Evolutionary conservation across 164 flowering plant genomes (phyloP), one percentile per base, ranked within the genome.

Genomic region (Dillenia turbinata): DNA sequence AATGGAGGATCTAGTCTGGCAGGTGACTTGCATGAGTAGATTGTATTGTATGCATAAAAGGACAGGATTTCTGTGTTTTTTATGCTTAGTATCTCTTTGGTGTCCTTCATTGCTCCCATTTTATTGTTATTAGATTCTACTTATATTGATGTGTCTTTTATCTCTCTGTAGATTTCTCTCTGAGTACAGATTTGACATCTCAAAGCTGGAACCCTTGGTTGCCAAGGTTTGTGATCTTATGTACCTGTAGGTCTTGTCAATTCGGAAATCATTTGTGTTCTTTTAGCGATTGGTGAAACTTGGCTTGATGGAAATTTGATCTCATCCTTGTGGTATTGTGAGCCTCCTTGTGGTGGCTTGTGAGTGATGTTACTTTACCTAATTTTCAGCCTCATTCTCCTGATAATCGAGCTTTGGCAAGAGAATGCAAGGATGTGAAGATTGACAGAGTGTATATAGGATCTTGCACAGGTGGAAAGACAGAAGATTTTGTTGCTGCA

Each of bases 381-480:
- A 19, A 56, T 59, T 68, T 85, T 74, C 87, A 94, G 99, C 99
- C 99, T 65, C 97, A 94, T 76, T 92, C 97, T 73, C 97, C 99
- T 46, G 99, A 92, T 77, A 95, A 95, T 56, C 90, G 99, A 56
- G 97, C 87, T 54, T 77, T 87, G 57, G 99, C 96, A 49, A 81
- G 99, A 79, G 99, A 95, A 69, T 95, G 99, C 80, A 89, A 88
- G 76, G 94, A 92, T 78, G 94, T 95, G 60, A 95, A 95, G 76
- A 88, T 92, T 60, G 97, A 95, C 75, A 81, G 99, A 71, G 99
- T 95, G 22, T 95, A 95, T 67, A 92, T 95, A 61, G 99, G 99
- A 65, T 95, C 97, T 50, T 95, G 99, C 75, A 92, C 99, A 57
- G 97, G 99, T 73, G 99, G 99, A 43, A 92, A 95, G 75, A 95